These are phyloP conservation scores for Paramecium tetraurelia DNA, from an alignment of 73 alveolate species.

Conservation along the genomic window DNA sequence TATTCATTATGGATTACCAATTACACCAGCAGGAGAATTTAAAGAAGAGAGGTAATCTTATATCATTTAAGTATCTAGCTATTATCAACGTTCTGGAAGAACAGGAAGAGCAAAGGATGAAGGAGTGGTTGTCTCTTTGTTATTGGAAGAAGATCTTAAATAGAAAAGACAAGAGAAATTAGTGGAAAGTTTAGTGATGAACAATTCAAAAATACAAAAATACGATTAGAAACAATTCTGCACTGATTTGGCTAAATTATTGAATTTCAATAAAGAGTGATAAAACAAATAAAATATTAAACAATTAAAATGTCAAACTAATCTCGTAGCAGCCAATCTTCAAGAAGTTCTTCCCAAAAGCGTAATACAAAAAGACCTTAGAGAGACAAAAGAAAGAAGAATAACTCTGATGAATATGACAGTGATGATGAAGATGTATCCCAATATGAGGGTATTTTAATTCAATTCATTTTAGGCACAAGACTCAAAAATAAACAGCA, in stretches of 20 bases:
- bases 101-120: conserved; percentile 53
- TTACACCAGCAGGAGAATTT: neutral
- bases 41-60: neutral
- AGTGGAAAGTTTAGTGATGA: neutral
- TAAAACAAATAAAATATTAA: neutral
- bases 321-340: neutral
- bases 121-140: conserved; percentile 10
- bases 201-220: conserved; percentile 3
- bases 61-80: neutral
- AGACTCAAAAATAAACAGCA: neutral
- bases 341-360: neutral
- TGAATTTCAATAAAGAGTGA: conserved; percentile 36
- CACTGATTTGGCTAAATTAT: neutral
- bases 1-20: conserved; percentile 25
- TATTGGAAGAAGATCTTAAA: neutral
- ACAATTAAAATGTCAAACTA: neutral
- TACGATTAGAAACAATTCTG: neutral
- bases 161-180: neutral
- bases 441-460: neutral
- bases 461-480: neutral
- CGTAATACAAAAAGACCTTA: neutral
- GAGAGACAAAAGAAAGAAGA: conserved; percentile 21
- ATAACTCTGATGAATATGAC: neutral
- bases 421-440: conserved; percentile 48
- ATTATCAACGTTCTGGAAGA: conserved; percentile 22